phyloP scores from a whole-genome alignment of 1,284 basidiomycete genomes.

The Apiotrichum porosum region DNA sequence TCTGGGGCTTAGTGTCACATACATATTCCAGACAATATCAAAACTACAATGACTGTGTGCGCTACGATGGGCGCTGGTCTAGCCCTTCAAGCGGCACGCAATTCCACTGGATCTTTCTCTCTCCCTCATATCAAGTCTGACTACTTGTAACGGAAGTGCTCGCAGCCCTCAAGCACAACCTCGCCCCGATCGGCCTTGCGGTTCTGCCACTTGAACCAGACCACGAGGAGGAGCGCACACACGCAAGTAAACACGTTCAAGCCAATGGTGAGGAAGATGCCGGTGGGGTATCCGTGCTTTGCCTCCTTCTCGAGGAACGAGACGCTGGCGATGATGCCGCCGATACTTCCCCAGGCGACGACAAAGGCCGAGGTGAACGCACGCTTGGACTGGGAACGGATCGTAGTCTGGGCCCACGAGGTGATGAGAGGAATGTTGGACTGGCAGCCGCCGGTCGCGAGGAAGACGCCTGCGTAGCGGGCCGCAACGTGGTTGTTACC shows the following conservation, averaged over 20 bases:
- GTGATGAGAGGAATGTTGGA: conserved; percentile 38
- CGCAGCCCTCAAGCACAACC: conserved; percentile 6
- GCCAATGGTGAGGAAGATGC: conserved; percentile 14
- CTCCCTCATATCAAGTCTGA: no score
- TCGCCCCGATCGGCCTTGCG: conserved; percentile 8
- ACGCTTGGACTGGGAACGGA: conserved; percentile 48
- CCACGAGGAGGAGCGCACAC: background rate
- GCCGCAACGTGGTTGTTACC: conserved; percentile 2
- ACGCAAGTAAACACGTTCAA: conserved; percentile 6
- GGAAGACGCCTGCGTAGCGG: conserved; percentile 15
- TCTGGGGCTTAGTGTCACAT: no score
- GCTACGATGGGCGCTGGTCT: no score
- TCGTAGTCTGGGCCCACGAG: conserved; percentile 47
- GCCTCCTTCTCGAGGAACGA: conserved; percentile 17
- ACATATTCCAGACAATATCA: no score
- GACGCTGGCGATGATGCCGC: conserved; percentile 16
- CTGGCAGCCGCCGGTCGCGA: conserved; percentile 38
- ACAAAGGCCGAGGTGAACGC: conserved; percentile 23
- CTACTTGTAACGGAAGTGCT: conserved; percentile 4
- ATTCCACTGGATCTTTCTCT: no score
- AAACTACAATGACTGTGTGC: no score
- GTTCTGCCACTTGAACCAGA: conserved; percentile 13
- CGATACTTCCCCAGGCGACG: conserved; percentile 19
- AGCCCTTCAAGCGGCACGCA: no score
- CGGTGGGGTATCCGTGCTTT: conserved; percentile 11